A percentile compares a stretch with the other conserved stretches of the same genome.
These are phyloP conservation scores for Shiraia bambusicola DNA, from an alignment of 2,329 filamentous ascomycete species.

Conservation along the genomic window DNA sequence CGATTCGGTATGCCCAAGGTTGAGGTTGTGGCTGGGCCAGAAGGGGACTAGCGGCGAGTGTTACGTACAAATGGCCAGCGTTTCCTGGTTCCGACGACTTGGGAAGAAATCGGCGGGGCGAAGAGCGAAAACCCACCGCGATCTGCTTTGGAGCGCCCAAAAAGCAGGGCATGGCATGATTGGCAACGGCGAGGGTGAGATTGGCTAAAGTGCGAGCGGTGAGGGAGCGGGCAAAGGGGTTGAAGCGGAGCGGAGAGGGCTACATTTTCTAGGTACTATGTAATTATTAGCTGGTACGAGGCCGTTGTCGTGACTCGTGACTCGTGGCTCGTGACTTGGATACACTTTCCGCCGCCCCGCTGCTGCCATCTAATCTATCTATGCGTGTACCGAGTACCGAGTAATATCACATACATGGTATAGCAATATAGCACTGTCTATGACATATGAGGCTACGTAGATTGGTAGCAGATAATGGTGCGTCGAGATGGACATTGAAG, in stretches of 20 bases:
- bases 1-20: constrained; percentile 17
- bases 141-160: constrained; percentile 12
- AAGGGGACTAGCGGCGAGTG: constrained; percentile 12
- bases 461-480: constrained; percentile 22
- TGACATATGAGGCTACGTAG: constrained; percentile 1
- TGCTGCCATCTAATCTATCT: too few species aligned
- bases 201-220: constrained; percentile 31
- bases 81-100: constrained; percentile 12
- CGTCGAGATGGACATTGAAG: constrained; percentile 9
- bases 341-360: too few species aligned
- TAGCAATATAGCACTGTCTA: too few species aligned
- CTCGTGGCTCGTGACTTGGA: too few species aligned
- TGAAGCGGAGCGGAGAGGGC: constrained; percentile 21
- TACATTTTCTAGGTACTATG: background rate
- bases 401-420: too few species aligned
- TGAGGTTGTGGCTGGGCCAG: constrained; percentile 15
- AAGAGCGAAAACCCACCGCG: constrained; percentile 8
- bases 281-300: background rate
- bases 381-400: too few species aligned
- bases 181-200: constrained; percentile 8
- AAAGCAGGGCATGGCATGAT: constrained; percentile 20
- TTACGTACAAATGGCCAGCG: constrained; percentile 28
- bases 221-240: constrained; percentile 16
- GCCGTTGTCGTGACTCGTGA: constrained; percentile 7
- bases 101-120: constrained; percentile 13